phyloP scores from a whole-genome alignment of 2,329 filamentous ascomycete genomes.

The Seiridium unicorne region DNA sequence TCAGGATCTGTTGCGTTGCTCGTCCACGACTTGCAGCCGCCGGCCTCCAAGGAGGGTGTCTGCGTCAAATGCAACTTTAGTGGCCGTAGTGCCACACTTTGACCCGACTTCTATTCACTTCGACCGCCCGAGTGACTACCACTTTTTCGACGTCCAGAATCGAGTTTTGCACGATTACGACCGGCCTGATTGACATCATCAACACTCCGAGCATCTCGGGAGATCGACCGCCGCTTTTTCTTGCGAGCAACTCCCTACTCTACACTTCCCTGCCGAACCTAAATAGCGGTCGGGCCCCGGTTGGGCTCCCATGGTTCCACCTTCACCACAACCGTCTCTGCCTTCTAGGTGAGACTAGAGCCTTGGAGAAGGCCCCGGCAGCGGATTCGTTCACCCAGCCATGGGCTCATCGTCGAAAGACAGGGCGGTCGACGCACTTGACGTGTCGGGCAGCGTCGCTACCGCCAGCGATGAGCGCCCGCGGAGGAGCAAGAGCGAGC shows the following conservation, averaged over 20 bases:
- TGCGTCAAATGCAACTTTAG: constrained; percentile 1
- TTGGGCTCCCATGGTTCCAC: constrained; percentile 25
- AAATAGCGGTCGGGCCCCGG: constrained; percentile 22
- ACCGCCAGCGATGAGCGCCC: constrained; percentile 14
- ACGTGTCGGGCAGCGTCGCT: constrained; percentile 9
- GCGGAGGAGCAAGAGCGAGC: constrained; percentile 10
- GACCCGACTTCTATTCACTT: not conserved
- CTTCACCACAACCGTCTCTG: not conserved
- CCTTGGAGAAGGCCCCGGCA: not conserved
- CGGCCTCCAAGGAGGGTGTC: constrained; percentile 3
- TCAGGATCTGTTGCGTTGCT: constrained; percentile 29
- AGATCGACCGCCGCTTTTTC: constrained; percentile 1
- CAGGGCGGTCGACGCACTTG: not conserved
- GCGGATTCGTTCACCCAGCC: not conserved
- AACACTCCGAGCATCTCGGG: not conserved
- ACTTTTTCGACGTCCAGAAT: not conserved
- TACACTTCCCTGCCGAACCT: constrained; percentile 4
- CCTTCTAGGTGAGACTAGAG: not conserved
- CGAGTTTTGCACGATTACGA: not conserved
- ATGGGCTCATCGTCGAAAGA: constrained; percentile 12
- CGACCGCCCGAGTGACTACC: not conserved
- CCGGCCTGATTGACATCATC: not conserved
- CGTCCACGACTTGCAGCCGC: constrained; percentile 24
- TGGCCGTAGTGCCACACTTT: not conserved
- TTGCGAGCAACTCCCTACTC: not conserved